Evolutionary conservation across 2,329 filamentous ascomycete species (phyloP).

Genomic region (Penicillium sp.): DNA sequence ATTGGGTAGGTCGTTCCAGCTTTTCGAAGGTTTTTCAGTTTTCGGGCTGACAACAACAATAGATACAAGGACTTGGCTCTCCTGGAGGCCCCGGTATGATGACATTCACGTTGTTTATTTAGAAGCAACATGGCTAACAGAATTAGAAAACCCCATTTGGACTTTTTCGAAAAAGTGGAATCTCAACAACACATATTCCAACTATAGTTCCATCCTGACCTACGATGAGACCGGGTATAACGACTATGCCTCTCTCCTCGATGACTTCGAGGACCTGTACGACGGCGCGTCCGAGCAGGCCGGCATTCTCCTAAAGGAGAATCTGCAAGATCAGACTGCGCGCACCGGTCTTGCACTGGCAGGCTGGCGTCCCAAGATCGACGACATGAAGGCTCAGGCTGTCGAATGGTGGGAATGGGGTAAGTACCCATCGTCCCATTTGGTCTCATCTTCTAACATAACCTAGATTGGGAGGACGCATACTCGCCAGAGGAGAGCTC

Average conservation of each 20-base stretch:
- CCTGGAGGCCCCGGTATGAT: conserved; percentile 35
- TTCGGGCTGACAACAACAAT: not conserved
- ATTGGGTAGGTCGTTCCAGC: conserved; percentile 58
- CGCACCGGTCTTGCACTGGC: conserved; percentile 63
- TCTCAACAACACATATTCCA: conserved; percentile 60
- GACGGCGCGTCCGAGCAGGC: conserved; percentile 55
- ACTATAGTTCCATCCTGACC: conserved; percentile 63
- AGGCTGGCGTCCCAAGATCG: conserved; percentile 62
- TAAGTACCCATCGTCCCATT: conserved; percentile 16
- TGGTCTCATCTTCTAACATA: not conserved
- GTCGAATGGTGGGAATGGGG: conserved; percentile 64
- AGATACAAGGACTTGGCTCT: conserved; percentile 50
- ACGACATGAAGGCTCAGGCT: conserved; percentile 48
- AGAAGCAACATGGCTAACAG: not conserved
- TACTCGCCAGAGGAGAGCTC: conserved; percentile 62
- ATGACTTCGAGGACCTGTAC: conserved; percentile 56
- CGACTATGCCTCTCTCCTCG: conserved; percentile 57
- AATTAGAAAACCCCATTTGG: conserved; percentile 61
- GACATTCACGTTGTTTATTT: conserved; percentile 41
- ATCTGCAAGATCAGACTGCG: conserved; percentile 65
- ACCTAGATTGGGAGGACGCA: conserved; percentile 62
- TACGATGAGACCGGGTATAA: conserved; percentile 62
- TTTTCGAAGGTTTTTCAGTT: not conserved
- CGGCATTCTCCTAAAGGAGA: conserved; percentile 61
- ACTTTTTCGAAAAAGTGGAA: conserved; percentile 34